Evolutionary conservation across 108 stramenopile species (phyloP).

Genomic region (Nitzschia putrida): DNA sequence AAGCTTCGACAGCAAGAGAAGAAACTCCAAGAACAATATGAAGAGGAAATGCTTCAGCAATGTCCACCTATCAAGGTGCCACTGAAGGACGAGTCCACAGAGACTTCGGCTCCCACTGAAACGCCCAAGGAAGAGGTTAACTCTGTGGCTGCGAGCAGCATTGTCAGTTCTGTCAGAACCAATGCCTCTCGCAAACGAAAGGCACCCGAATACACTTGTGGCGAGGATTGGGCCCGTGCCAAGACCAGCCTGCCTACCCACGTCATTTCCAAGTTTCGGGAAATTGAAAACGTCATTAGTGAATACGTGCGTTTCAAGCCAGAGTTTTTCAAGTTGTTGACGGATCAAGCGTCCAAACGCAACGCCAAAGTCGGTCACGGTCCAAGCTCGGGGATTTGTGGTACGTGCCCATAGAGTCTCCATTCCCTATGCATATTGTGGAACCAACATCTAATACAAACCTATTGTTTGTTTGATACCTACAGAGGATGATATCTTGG

Average conservation of each 20-base stretch:
- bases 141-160: slow-evolving; percentile 13
- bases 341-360: slow-evolving; percentile 44
- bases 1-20: slow-evolving; percentile 42
- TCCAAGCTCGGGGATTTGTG: slow-evolving; percentile 28
- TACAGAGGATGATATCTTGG: slow-evolving; percentile 19
- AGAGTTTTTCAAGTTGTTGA: slow-evolving; percentile 62
- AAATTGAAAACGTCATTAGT: slow-evolving; percentile 60
- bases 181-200: slow-evolving; percentile 56
- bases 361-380: slow-evolving; percentile 40
- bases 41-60: slow-evolving; percentile 22
- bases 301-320: slow-evolving; percentile 69
- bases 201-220: slow-evolving; percentile 53
- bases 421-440: too few species aligned
- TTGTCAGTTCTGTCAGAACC: slow-evolving; percentile 13
- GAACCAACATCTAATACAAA: background rate
- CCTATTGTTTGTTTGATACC: background rate
- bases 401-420: slow-evolving; percentile 3
- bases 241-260: slow-evolving; percentile 53
- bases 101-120: background rate
- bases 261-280: slow-evolving; percentile 43
- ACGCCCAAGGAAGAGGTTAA: slow-evolving; percentile 1
- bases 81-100: background rate
- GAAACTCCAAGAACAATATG: slow-evolving; percentile 15
- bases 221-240: slow-evolving; percentile 66
- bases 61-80: background rate